Evolutionary conservation across 2,329 filamentous ascomycete species (phyloP).

Genomic region (Aspergillus eucalypticola): DNA sequence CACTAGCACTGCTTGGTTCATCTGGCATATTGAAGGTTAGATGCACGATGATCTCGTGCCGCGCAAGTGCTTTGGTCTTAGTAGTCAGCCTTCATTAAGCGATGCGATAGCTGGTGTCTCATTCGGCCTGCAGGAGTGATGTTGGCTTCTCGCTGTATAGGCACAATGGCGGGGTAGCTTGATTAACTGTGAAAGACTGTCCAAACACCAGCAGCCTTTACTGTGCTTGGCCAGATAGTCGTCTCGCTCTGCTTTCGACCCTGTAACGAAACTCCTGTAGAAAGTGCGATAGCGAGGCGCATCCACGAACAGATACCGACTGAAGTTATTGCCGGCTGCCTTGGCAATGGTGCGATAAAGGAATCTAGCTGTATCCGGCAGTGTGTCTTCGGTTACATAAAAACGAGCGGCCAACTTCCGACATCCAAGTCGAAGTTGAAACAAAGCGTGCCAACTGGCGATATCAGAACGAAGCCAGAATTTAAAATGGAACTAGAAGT

Average conservation of each 20-base stretch:
- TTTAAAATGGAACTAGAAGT: no score
- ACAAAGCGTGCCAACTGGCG: neutral
- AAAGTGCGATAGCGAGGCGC: neutral
- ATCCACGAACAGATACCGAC: neutral
- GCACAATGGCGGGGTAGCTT: no score
- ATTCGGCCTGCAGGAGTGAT: no score
- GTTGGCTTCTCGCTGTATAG: no score
- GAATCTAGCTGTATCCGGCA: neutral
- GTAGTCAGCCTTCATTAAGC: neutral
- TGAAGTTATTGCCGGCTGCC: neutral
- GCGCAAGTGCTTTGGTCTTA: neutral
- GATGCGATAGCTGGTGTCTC: neutral
- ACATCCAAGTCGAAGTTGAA: neutral
- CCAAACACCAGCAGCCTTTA: no score
- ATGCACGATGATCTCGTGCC: neutral
- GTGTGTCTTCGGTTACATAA: neutral
- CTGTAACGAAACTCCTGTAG: neutral
- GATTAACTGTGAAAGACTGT: no score
- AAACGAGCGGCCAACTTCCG: neutral
- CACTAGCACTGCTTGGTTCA: conserved; percentile 5
- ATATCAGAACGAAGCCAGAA: neutral
- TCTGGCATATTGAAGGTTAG: conserved; percentile 19
- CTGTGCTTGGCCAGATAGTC: no score
- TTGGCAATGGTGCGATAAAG: neutral
- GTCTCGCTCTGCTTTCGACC: neutral